Percentiles rank a stretch among this genome's conserved stretches.
Evolutionary conservation across 2,329 filamentous ascomycete genomes (phyloP).

Genomic region (Hymenoscyphus scutula): DNA sequence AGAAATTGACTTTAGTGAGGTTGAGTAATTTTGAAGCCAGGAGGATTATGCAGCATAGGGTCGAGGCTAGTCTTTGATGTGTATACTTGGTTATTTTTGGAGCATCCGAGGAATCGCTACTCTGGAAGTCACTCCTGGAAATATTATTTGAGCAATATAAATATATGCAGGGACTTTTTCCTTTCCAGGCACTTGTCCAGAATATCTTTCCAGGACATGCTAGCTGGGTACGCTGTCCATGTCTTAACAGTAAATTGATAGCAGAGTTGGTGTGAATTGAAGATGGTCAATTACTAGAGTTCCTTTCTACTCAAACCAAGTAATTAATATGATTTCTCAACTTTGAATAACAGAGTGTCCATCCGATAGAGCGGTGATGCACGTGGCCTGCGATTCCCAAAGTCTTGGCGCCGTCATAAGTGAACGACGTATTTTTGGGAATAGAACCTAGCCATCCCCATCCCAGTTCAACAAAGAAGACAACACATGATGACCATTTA

Average conservation of each 20-base stretch:
- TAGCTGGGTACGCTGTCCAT: not conserved
- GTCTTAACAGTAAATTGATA: not conserved
- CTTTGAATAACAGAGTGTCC: not conserved
- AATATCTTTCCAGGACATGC: not conserved
- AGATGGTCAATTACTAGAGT: too few relatives aligned
- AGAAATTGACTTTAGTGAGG: slow-evolving; percentile 57
- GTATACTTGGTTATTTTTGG: not conserved
- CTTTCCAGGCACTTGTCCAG: not conserved
- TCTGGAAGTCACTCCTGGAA: not conserved
- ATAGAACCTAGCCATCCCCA: not conserved
- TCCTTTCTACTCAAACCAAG: too few relatives aligned
- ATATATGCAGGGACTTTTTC: not conserved
- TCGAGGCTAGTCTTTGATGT: slow-evolving; percentile 48
- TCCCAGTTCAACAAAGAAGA: not conserved
- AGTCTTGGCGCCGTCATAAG: not conserved
- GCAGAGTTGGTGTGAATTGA: too few relatives aligned
- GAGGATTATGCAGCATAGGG: slow-evolving; percentile 62
- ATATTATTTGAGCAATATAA: not conserved
- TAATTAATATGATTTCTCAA: too few relatives aligned
- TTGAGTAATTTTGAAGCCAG: slow-evolving; percentile 65
- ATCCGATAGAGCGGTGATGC: not conserved
- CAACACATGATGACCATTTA: not conserved
- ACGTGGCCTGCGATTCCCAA: not conserved
- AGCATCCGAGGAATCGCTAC: not conserved
- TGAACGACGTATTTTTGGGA: not conserved